A percentile compares a stretch with the other conserved stretches of the same genome.
phyloP scores from a whole-genome alignment of 2,329 filamentous ascomycete species.

The Botryotinia convoluta region DNA sequence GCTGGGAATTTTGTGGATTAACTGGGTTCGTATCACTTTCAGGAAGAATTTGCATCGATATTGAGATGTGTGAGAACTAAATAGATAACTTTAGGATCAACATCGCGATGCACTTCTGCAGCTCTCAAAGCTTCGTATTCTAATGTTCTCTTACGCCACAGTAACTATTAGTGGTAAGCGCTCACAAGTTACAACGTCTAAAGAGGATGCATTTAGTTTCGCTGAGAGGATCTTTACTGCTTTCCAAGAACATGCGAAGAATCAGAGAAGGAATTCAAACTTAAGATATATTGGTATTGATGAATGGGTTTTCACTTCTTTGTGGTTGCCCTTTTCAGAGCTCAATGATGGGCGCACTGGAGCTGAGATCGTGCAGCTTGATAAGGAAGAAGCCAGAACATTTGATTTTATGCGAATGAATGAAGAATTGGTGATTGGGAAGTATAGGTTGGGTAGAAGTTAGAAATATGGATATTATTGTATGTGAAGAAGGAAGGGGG shows the following conservation, averaged over 20 bases:
- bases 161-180: neutral
- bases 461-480: neutral
- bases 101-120: neutral
- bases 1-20: neutral
- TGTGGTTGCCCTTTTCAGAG: neutral
- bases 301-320: neutral
- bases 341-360: neutral
- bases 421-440: neutral
- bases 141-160: neutral
- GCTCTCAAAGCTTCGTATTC: neutral
- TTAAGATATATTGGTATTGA: conserved; percentile 1
- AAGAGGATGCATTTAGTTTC: neutral
- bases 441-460: neutral
- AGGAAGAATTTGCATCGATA: neutral
- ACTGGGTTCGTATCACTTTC: neutral
- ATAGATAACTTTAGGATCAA: neutral
- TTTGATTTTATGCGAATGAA: conserved; percentile 12
- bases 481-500: neutral
- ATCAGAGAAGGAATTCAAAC: neutral
- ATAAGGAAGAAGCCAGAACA: neutral
- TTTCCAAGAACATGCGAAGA: neutral
- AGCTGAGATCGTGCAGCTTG: neutral
- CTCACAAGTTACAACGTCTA: neutral
- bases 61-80: neutral
- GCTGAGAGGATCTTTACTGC: neutral